Base-by-base conservation (phyloP, 352 stramenopile species). In the Phytophthora fragariaefolia region DNA sequence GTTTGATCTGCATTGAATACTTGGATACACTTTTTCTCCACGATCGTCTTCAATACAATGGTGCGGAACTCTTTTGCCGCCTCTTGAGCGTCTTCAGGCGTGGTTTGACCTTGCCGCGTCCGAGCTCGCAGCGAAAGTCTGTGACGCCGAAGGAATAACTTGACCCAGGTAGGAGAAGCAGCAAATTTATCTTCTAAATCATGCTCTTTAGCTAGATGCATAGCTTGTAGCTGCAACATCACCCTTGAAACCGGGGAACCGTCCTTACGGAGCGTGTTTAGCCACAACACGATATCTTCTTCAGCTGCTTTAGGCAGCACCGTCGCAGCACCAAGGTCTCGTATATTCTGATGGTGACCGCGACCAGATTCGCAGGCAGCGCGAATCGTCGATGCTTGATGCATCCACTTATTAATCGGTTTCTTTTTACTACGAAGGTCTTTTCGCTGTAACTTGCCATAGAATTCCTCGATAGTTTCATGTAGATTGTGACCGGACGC, bases 31-130 rank as follows among this genome's bases (percentile, higher is more conserved):
- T 18, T 27, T 15, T 59, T 24, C 8, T 67, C 17, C 4, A 54
- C 8, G 10, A 61, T 67, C 4, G 28, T 22, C 6, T 22, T 30
- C 13, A 49, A 18, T 4, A 67, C 23, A 4, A 56, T 50, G 1
- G 23, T 30, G 2, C 15, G 22, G 9, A 67, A 57, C 23, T 60
- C 27, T 3, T 10, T 4, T 5, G 8, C 26, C 1, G 40, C 30
- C 27, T 15, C 27, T 5, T 17, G 40, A 15, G 50, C 50, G 12
- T 61, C 51, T 0, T 43, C 40, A 1, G 50, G 50, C 3, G 42
- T 61, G 0, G 42, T 67, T 20, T 67, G 59, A 1, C 43, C 59
- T 38, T 67, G 59, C 3, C 50, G 51, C 1, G 51, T 61, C 1
- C 49, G 27, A 18, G 47, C 34, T 6, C 46, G n/a, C 2, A 58